Percentiles rank a stretch among this genome's conserved stretches.
These are phyloP conservation scores for Coniosporium apollinis DNA, from an alignment of 495 filamentous ascomycete species.

Conservation along the genomic window DNA sequence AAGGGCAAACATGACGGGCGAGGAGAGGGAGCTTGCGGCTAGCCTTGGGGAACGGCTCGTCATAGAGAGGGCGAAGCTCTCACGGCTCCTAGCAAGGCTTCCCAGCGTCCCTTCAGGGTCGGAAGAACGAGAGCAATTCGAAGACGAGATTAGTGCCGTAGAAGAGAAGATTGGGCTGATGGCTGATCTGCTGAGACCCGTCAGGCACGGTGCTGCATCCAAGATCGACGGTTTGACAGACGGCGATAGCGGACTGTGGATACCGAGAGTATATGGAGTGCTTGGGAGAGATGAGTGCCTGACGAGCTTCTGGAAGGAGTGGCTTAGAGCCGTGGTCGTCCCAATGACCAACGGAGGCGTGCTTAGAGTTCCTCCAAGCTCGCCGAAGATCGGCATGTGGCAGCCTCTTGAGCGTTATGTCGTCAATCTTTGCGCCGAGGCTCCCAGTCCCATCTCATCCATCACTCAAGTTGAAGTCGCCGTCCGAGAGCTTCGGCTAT, in stretches of 20 bases:
- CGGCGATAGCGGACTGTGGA: slow-evolving; percentile 93
- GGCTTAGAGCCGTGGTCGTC: slow-evolving; percentile 79
- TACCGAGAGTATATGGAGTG: slow-evolving; percentile 83
- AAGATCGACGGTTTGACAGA: slow-evolving; percentile 96
- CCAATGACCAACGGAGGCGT: slow-evolving; percentile 86
- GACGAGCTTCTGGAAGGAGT: slow-evolving; percentile 97
- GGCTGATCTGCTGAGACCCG: slow-evolving; percentile 84
- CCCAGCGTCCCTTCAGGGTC: slow-evolving; percentile 67
- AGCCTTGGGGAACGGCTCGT: slow-evolving; percentile 84
- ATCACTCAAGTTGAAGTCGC: slow-evolving; percentile 91
- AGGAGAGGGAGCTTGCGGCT: slow-evolving; percentile 84
- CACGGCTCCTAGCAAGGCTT: slow-evolving; percentile 66
- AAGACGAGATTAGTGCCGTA: slow-evolving; percentile 86
- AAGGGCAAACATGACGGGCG: slow-evolving; percentile 85
- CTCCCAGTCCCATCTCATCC: slow-evolving; percentile 75
- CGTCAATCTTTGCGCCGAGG: slow-evolving; percentile 92
- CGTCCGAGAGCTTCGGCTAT: slow-evolving; percentile 77
- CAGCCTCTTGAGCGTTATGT: slow-evolving; percentile 94
- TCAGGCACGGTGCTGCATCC: slow-evolving; percentile 83
- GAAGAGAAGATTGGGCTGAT: slow-evolving; percentile 96
- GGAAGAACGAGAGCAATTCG: slow-evolving; percentile 59
- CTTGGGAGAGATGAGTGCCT: slow-evolving; percentile 70
- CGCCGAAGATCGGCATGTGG: slow-evolving; percentile 87
- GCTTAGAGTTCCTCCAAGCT: slow-evolving; percentile 68
- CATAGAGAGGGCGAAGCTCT: slow-evolving; percentile 77